phyloP scores from a whole-genome alignment of 2,329 filamentous ascomycete genomes.

The Pyricularia pennisetigena region DNA sequence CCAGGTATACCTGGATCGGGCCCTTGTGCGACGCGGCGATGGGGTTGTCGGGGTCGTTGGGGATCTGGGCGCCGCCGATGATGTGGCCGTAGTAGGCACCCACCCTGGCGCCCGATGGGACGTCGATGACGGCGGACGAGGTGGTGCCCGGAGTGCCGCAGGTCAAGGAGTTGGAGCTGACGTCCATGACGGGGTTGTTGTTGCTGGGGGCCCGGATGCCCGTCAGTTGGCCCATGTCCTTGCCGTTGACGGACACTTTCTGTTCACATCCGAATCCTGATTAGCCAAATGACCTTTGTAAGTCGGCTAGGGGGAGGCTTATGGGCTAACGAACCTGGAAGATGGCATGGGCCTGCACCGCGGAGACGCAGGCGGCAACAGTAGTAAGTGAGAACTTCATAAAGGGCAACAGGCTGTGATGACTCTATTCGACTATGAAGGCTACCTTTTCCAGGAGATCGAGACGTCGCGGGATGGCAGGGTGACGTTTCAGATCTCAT shows the following conservation, averaged over 20 bases:
- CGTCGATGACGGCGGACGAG: constrained; percentile 32
- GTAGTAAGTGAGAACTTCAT: constrained; percentile 28
- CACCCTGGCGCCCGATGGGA: constrained; percentile 39
- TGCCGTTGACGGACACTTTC: constrained; percentile 35
- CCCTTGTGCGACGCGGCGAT: constrained; percentile 33
- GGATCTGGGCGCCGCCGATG: constrained; percentile 27
- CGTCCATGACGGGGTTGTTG: constrained; percentile 44
- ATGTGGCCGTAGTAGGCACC: constrained; percentile 35
- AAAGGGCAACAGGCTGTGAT: constrained; percentile 8
- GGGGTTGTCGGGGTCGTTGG: constrained; percentile 27
- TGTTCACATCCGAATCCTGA: not conserved
- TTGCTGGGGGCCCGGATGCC: constrained; percentile 36
- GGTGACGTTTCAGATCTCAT: not conserved
- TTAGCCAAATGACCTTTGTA: not conserved
- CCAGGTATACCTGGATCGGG: constrained; percentile 36
- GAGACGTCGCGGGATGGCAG: not conserved
- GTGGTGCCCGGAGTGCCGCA: constrained; percentile 35
- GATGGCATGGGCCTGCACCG: constrained; percentile 30
- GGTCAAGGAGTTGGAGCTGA: constrained; percentile 35
- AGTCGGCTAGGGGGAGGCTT: not conserved
- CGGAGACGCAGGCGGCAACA: constrained; percentile 20
- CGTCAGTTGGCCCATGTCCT: constrained; percentile 29
- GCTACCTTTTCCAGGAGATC: not conserved
- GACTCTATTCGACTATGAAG: not conserved
- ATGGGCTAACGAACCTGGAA: constrained; percentile 24